Evolutionary conservation across 148 eudicot genomes (phyloP).

Genomic region (Cornus kousa): DNA sequence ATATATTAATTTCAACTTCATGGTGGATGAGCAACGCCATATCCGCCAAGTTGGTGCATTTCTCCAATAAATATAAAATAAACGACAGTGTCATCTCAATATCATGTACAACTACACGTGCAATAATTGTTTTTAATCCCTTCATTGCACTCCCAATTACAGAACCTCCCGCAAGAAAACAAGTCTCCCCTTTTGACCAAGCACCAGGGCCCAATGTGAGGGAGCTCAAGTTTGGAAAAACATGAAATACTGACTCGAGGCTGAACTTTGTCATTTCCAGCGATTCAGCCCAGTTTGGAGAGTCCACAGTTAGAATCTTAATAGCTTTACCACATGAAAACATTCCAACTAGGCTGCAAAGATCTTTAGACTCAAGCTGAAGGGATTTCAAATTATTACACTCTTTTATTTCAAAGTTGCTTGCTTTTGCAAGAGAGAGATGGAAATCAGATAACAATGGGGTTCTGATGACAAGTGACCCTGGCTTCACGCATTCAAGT

Average conservation of each 20-base stretch:
- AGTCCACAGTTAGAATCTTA: conserved; percentile 34
- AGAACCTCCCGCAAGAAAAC: conserved; percentile 25
- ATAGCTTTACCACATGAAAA: conserved; percentile 36
- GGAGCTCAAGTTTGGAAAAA: conserved; percentile 45
- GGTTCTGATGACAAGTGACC: conserved; percentile 41
- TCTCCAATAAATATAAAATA: conserved; percentile 39
- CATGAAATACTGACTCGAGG: conserved; percentile 31
- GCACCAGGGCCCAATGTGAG: conserved; percentile 46
- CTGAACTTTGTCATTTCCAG: conserved; percentile 18
- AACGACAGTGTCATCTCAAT: conserved; percentile 33
- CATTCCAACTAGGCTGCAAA: conserved; percentile 25
- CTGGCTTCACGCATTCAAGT: conserved; percentile 55
- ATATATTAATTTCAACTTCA: conserved; percentile 37
- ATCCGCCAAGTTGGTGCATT: conserved; percentile 31
- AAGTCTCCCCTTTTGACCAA: conserved; percentile 44
- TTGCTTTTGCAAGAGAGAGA: conserved; percentile 43
- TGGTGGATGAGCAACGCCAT: conserved; percentile 48
- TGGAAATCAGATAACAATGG: conserved; percentile 49
- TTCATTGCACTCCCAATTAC: conserved; percentile 23
- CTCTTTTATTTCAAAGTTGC: conserved; percentile 28
- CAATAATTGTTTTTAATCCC: conserved; percentile 41
- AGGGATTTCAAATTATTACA: conserved; percentile 38
- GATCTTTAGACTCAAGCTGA: conserved; percentile 34
- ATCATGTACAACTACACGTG: conserved; percentile 37
- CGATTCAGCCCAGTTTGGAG: conserved; percentile 18